Conservation (phyloP, 306 rosid genomes). For the Fragaria iinumae region DNA sequence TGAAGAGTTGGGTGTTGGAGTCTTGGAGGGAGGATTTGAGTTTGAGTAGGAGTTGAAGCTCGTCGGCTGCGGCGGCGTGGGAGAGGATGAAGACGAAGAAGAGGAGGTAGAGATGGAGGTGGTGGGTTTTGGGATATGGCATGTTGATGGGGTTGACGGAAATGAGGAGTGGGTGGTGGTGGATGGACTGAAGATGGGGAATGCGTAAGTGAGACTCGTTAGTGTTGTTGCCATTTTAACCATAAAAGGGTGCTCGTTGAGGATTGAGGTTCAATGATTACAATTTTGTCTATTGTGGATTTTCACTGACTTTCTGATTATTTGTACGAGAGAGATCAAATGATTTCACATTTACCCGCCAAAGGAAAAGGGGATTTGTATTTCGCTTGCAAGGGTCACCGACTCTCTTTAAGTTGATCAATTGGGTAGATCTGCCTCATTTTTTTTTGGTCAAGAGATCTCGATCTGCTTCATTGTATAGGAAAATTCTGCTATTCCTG, state of each 20-base stretch:
- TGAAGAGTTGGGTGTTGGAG: constrained; percentile 26
- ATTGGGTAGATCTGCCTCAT: not conserved
- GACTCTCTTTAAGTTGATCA: not conserved
- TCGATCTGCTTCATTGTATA: no score
- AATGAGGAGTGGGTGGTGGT: not conserved
- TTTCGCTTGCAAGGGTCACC: not conserved
- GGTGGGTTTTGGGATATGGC: not conserved
- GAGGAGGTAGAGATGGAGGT: constrained; percentile 19
- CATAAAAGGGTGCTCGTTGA: not conserved
- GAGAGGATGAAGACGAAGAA: constrained; percentile 27
- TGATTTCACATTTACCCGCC: constrained; percentile 1
- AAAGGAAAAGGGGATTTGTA: not conserved
- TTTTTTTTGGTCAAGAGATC: no score
- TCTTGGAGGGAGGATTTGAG: constrained; percentile 46
- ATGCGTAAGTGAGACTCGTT: not conserved
- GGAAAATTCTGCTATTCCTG: no score
- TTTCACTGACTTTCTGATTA: not conserved
- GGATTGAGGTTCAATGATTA: not conserved
- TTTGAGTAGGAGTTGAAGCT: constrained; percentile 47
- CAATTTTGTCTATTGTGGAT: not conserved
- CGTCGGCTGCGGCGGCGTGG: constrained; percentile 44
- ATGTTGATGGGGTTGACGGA: constrained; percentile 1
- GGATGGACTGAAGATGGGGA: not conserved
- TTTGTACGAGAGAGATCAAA: not conserved
- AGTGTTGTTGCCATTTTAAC: constrained; percentile 11